Base-by-base conservation (phyloP, 768 basidiomycete genomes). In the Pisolithus albus region DNA sequence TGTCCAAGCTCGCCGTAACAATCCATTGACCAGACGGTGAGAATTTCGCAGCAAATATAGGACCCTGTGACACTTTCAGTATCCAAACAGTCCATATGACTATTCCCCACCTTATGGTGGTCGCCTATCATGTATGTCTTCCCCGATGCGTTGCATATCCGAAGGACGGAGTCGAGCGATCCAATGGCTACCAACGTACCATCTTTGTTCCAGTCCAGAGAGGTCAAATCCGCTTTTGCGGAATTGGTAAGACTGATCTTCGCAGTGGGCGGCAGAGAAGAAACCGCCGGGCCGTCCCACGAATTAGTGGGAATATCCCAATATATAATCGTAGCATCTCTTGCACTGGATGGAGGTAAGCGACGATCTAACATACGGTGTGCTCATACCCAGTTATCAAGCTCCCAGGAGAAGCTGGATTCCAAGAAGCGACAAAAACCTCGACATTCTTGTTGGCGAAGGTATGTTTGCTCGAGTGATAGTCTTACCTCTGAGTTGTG, bases 371-470 rank as follows among this genome's bases (percentile, higher is more conserved):
- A 48, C 19, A 9, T 34, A 16, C 21, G 24, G 47, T 26, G 52
- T 34, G 46, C 46, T 38, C 80, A 54, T 65, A 88, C 88, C 89
- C 89, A 26, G 88, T 82, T 19, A 86, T 86, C 16, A 92, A 67
- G n/a, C 82, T 60, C 37, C 77, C 73, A 28, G 71, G 72, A 32
- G 76, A 70, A 36, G 68, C 72, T 11, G 89, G 88, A 66, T 88
- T 91, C 75, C 86, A 92, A 4, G 84, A 79, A 50, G 86, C 87
- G 6, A 87, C 82, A 50, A 90, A 92, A 7, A 92, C 86, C 88
- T 90, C 51, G 18, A 38, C 28, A 43, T 19, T 26, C 24, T 50
- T n/a, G n/a, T 63, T 26, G 42, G 21, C 45, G 37, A 44, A 18
- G 45, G 41, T 40, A 49, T 21, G 40, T 19, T 49, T 54, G 41